Percentiles rank a stretch among this genome's conserved stretches.
Conservation (phyloP, 2,329 filamentous ascomycete genomes). For the Tolypocladium cylindrosporum region DNA sequence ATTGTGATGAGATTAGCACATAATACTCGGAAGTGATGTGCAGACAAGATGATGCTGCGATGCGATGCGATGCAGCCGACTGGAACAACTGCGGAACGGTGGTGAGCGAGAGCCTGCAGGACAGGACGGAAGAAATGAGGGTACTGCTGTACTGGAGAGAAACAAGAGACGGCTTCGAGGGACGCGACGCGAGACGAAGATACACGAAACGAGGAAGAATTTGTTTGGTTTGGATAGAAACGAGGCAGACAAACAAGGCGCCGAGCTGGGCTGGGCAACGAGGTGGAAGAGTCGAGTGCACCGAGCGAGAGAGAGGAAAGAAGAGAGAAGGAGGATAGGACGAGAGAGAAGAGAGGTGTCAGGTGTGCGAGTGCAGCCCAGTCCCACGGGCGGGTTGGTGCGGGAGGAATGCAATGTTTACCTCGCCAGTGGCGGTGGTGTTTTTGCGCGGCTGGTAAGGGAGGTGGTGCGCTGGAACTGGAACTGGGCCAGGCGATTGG, state of each 20-base stretch:
- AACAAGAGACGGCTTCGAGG: not conserved
- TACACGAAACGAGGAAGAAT: not conserved
- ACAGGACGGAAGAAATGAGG: not conserved
- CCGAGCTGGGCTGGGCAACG: not conserved
- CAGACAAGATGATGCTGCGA: not conserved
- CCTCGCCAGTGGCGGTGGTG: conserved; percentile 9
- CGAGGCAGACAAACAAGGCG: not conserved
- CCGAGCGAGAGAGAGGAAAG: conserved; percentile 10
- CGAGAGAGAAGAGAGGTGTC: not conserved
- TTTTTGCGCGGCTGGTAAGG: conserved; percentile 15
- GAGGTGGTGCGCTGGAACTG: conserved; percentile 5
- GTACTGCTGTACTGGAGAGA: not conserved
- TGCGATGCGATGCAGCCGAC: not conserved
- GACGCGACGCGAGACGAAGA: not conserved
- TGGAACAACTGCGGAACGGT: not conserved
- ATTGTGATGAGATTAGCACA: conserved; percentile 20
- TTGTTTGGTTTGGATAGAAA: not conserved
- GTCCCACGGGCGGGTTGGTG: not conserved
- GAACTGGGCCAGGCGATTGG: conserved; percentile 2
- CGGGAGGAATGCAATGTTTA: conserved; percentile 20
- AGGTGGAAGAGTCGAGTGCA: not conserved
- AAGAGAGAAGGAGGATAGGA: conserved; percentile 2
- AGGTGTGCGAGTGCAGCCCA: not conserved
- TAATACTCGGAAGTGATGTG: conserved; percentile 15
- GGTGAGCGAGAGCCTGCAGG: not conserved